These are phyloP conservation scores for Suhomyces bribrorum DNA, from an alignment of 1,139 yeast genomes.

Conservation along the genomic window DNA sequence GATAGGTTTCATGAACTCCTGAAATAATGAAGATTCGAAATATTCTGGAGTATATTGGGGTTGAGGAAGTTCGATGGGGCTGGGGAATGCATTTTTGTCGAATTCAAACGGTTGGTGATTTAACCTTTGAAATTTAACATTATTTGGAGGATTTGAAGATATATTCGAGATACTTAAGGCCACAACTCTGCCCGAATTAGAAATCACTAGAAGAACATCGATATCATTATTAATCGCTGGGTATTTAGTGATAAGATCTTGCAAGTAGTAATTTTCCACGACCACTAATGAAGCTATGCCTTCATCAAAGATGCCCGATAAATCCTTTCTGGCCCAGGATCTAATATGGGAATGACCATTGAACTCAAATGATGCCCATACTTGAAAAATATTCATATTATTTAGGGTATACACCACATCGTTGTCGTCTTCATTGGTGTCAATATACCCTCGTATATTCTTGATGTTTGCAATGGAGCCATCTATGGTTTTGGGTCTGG, in stretches of 20 bases:
- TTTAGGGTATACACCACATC: conserved; percentile 63
- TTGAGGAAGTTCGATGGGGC: conserved; percentile 1
- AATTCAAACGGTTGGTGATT: neutral
- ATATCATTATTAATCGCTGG: conserved; percentile 16
- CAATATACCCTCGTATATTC: conserved; percentile 39
- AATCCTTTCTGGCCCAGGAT: conserved; percentile 58
- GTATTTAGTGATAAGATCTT: neutral
- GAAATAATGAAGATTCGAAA: conserved; percentile 17
- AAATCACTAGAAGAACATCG: conserved; percentile 60
- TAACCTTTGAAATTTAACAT: conserved; percentile 18
- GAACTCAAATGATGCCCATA: conserved; percentile 73
- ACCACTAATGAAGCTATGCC: conserved; percentile 44
- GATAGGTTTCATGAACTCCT: conserved; percentile 25
- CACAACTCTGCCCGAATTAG: conserved; percentile 44
- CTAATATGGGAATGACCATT: conserved; percentile 59
- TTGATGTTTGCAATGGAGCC: conserved; percentile 41
- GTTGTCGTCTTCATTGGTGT: conserved; percentile 27
- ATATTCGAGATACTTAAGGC: conserved; percentile 55
- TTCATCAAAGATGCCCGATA: conserved; percentile 27
- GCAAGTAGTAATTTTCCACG: conserved; percentile 57
- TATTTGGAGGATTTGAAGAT: conserved; percentile 49
- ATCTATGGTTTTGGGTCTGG: conserved; percentile 18
- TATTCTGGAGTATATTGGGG: conserved; percentile 3
- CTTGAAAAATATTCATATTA: conserved; percentile 54
- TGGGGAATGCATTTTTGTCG: conserved; percentile 11